Base-by-base conservation (phyloP, 2,329 filamentous ascomycete species). In the Colletotrichum aenigma region DNA sequence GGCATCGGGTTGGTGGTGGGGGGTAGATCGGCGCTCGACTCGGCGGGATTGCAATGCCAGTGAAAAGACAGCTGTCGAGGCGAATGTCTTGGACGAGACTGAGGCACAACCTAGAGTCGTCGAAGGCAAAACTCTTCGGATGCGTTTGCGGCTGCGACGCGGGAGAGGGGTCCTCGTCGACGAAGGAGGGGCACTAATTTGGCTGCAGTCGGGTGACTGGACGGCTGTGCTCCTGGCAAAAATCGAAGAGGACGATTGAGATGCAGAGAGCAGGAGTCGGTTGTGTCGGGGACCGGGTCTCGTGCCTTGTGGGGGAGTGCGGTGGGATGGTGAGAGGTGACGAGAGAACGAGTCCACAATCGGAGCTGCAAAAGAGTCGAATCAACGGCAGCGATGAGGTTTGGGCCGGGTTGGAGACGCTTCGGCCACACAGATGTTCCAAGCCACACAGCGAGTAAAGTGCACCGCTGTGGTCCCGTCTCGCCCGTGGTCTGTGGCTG, bases 1-100 rank as follows among this genome's bases (percentile, higher is more conserved):
- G 93, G 92, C 93, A 95, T 94, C 79, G 83, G 85, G 81, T 79
- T 56, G 64, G 71, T 65, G 28, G 34, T 71, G 77, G 75, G 78
- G 66, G 70, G 72, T 48, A 75, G 64, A 38, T 58, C 48, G 32
- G 52, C 7, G 24, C 66, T 55, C 38, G 76, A 70, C 67, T 76
- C 38, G 66, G 62, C 60, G 28, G 36, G 66, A 32, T 73, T 48
- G 34, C 36, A 69, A 21, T 26, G 8, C 67, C 9, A 43, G n/a
- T 30, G 58, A 18, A 21, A 24, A 30, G n/a, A 56, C 5, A 26
- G 32, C 28, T 28, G 70, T 48, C 9, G 21, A 38, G 18, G 26
- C 60, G 30, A 32, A 26, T 34, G 62, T 48, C 9, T 62, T n/a
- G 43, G 21, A 30, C 24, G 26, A 67, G 36, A 38, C 36, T 71